Base-by-base conservation (phyloP, 805 yeast genomes). In the Barnettozyma siamensis region DNA sequence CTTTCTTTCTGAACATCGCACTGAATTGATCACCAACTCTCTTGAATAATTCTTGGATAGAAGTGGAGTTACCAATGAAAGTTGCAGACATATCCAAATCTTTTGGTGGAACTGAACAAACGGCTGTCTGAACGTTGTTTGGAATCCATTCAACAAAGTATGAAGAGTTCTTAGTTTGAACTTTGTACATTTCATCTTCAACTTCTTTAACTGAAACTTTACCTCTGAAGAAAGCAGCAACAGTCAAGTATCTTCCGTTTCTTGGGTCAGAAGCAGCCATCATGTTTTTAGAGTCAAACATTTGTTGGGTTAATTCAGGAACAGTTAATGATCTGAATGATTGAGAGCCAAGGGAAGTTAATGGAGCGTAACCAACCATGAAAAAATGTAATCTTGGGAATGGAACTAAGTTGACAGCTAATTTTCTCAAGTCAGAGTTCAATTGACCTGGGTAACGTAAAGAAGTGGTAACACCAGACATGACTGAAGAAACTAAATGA, bases 121-220 rank as follows among this genome's bases (percentile, higher is more conserved):
- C 91, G 72, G 99, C 99, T 60, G 93, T 88, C 78, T 93, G 94
- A 80, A 93, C 94, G 48, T 97, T 97, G 43, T 98, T 93, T 58
- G 99, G 99, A 69, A 97, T 91, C 99, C 99, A 93, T 69, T 93
- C 98, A 51, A 93, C 99, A 69, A 93, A 75, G 73, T 93, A 98
- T 39, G 93, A 94, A 41, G 95, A 80, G 69, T 88, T 91, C 75
- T 88, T 88, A 53, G 95, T 78, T 70, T 89, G 94, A 62, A 88
- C 88, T 65, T 81, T 83, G 39, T 96, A 80, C 53, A 93, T 96
- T 26, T 98, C 95, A 65, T 82, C 88, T 68, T 88, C 96, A 49
- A 93, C 98, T 60, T 93, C 99, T 74, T 95, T 86, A 62, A 88
- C 93, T 52, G 93, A 97, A 53, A 89, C 97, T 63, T 91, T 98